Percentiles rank a stretch among this genome's conserved stretches.
phyloP scores from a whole-genome alignment of 1,284 basidiomycete species.

The Boletellus deceptivus region DNA sequence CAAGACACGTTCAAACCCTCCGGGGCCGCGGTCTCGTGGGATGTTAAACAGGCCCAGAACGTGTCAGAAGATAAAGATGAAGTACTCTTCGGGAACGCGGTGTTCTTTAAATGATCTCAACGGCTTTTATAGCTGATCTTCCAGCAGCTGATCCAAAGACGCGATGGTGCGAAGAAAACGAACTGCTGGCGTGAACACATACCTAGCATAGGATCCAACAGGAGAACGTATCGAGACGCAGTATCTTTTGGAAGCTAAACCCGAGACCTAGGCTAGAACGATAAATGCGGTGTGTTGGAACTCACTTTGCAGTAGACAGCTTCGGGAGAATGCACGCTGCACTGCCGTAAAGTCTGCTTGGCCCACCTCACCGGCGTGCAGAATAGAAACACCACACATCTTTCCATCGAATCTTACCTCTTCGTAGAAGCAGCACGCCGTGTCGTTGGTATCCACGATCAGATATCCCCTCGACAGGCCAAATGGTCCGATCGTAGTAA shows the following conservation, averaged over 20 bases:
- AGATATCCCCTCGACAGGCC: constrained; percentile 77
- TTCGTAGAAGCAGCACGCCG: no score
- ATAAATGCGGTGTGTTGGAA: not conserved
- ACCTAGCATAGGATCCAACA: constrained; percentile 37
- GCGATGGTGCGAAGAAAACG: not conserved
- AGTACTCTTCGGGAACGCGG: constrained; percentile 85
- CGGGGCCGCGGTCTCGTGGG: constrained; percentile 80
- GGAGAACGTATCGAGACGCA: constrained; percentile 31
- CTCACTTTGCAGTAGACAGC: constrained; percentile 79
- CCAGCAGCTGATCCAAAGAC: constrained; percentile 77
- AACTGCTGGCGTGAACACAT: no score
- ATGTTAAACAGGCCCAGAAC: constrained; percentile 1
- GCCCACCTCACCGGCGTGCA: constrained; percentile 80
- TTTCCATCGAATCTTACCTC: constrained; percentile 92
- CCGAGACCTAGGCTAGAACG: no score
- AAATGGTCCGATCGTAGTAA: constrained; percentile 83
- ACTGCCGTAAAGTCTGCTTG: not conserved
- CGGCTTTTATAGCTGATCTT: constrained; percentile 96
- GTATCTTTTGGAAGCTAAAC: constrained; percentile 90
- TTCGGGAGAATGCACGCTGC: constrained; percentile 64
- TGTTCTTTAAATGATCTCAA: constrained; percentile 91
- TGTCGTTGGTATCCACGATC: no score
- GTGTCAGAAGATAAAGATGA: constrained; percentile 66
- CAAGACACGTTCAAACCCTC: constrained; percentile 89
- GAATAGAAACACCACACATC: constrained; percentile 93